Evolutionary conservation across 2,329 filamentous ascomycete genomes (phyloP), one percentile per base, ranked within the genome.

Genomic region (Penicillium freii): DNA sequence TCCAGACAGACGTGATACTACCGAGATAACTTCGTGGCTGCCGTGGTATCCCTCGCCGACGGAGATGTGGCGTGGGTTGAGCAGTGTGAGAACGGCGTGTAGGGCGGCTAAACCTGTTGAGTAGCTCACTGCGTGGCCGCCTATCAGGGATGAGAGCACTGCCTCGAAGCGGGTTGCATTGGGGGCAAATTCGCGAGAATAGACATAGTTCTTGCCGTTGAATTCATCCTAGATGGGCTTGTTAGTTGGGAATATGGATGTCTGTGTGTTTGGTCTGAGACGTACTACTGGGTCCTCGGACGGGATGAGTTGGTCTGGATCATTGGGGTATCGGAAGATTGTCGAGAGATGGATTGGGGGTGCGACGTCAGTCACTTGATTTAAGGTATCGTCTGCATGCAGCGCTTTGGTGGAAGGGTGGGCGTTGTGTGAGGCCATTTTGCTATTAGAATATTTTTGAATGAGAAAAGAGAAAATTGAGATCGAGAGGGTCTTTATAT

Each of bases 41-140:
- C 94, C 94, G 76, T 97, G 93, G 77, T 97, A 97, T 36, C 92
- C 92, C 7, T 83, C 86, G 33, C 87, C 87, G 59, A 97, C 91
- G 60, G 91, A 88, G 53, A 97, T 84, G 55, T 88, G 87, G 63
- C 86, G 86, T 1, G 94, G 94, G 72, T 95, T 92, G 5, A 96
- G 76, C 66, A 86, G 86, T 13, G 92, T 86, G 4, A 97, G 81
- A 57, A 95, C 80, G 17, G 91, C 92, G 74, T 97, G 90, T 77
- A 97, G 92, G 27, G 92, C 90, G 5, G 90, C 84, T 17, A 97
- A 83, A 2, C 94, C 94, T 3, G 90, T 94, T 25, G 85, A 78
- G 77, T 97, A 99, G 54, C 88, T 90, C 21, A 97, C 71, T 3
- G 83, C 90, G 62, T 84, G 81, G 15, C 73, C 74, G 17, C 73